Conservation (phyloP, 1,139 yeast species). For the Diutina ranongensis region DNA sequence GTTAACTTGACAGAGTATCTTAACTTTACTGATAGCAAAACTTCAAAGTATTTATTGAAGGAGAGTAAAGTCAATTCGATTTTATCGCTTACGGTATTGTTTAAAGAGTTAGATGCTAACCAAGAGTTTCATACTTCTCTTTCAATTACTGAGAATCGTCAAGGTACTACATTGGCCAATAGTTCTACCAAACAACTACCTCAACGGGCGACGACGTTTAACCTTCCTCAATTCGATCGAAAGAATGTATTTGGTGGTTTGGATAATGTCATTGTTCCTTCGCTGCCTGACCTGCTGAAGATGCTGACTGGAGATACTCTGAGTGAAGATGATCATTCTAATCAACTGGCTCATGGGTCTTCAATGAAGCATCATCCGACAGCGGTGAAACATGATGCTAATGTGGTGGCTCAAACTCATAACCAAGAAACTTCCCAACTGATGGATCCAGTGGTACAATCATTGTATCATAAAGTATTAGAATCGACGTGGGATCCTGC, state of each 20-base stretch:
- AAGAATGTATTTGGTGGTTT: slow-evolving; percentile 30
- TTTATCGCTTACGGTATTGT: slow-evolving; percentile 32
- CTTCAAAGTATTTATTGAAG: slow-evolving; percentile 56
- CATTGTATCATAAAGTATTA: slow-evolving; percentile 49
- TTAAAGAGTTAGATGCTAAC: slow-evolving; percentile 32
- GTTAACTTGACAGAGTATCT: slow-evolving; percentile 67
- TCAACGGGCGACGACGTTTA: slow-evolving; percentile 13
- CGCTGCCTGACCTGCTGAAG: background rate
- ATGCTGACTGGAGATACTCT: background rate
- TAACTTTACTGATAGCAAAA: slow-evolving; percentile 38
- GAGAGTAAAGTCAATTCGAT: slow-evolving; percentile 78
- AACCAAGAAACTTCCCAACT: background rate
- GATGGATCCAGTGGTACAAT: slow-evolving; percentile 41
- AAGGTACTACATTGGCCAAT: background rate
- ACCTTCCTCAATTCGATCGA: slow-evolving; percentile 28
- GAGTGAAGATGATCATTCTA: background rate
- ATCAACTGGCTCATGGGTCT: background rate
- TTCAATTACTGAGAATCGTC: slow-evolving; percentile 13
- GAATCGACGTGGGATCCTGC: slow-evolving; percentile 73
- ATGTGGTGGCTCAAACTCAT: background rate
- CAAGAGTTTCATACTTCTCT: slow-evolving; percentile 32
- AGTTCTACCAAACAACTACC: background rate
- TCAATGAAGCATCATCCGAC: too few species aligned
- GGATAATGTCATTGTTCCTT: slow-evolving; percentile 18
- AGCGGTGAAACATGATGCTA: background rate